phyloP scores from a whole-genome alignment of 2,329 filamentous ascomycete genomes.

The Colletotrichum echinochloae region DNA sequence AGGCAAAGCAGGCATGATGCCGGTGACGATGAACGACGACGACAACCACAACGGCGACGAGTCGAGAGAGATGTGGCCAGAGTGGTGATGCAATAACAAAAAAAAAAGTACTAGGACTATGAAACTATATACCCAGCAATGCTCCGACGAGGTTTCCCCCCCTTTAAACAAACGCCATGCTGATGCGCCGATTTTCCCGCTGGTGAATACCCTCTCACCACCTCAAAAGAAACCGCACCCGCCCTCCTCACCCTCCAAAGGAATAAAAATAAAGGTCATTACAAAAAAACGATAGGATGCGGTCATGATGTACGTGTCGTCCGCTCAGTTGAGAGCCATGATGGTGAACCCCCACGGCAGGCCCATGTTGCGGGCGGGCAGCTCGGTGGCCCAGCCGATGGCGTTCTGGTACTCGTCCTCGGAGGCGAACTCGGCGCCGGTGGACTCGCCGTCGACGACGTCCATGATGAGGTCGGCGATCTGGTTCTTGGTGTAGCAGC shows the following conservation, averaged over 20 bases:
- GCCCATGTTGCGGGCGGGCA: conserved; percentile 52
- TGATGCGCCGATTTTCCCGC: conserved; percentile 30
- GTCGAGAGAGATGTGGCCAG: conserved; percentile 12
- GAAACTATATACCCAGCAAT: conserved; percentile 41
- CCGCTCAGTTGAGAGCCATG: conserved; percentile 51
- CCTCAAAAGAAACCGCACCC: too few relatives aligned
- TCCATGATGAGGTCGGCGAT: conserved; percentile 49
- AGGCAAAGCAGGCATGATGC: conserved; percentile 46
- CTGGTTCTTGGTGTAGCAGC: conserved; percentile 50
- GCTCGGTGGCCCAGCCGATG: conserved; percentile 47
- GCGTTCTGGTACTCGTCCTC: conserved; percentile 43
- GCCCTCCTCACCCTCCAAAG: neutral
- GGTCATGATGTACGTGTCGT: conserved; percentile 3
- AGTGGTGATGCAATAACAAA: conserved; percentile 39
- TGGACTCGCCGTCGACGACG: conserved; percentile 44
- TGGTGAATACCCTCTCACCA: conserved; percentile 5
- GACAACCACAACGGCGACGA: neutral
- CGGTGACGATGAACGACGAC: neutral
- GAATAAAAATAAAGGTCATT: neutral
- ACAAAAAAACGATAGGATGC: conserved; percentile 4
- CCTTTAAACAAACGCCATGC: conserved; percentile 27
- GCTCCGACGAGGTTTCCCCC: conserved; percentile 31
- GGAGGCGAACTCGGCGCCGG: conserved; percentile 31
- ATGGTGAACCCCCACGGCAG: conserved; percentile 53
- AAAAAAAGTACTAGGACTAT: conserved; percentile 37